Percentiles rank a stretch among this genome's conserved stretches.
phyloP scores from a whole-genome alignment of 768 basidiomycete genomes.

The Boletus insuetus region DNA sequence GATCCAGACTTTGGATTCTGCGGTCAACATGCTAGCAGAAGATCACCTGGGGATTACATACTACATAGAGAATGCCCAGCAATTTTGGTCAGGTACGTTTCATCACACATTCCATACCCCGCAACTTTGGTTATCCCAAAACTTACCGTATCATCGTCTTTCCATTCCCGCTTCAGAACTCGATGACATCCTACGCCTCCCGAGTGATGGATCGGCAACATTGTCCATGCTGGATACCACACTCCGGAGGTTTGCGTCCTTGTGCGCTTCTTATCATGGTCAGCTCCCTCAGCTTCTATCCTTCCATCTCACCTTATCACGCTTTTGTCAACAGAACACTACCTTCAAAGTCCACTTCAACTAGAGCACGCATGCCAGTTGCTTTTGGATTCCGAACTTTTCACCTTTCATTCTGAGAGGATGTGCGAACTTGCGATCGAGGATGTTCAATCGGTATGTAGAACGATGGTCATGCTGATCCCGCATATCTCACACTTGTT shows the following conservation, averaged over 20 bases:
- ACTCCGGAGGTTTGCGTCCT: conserved; percentile 67
- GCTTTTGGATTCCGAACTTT: conserved; percentile 82
- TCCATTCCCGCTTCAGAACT: conserved; percentile 57
- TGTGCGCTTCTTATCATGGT: conserved; percentile 90
- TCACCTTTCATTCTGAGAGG: conserved; percentile 86
- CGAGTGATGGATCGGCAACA: conserved; percentile 55
- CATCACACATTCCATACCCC: not conserved
- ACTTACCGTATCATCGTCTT: conserved; percentile 1
- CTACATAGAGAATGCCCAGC: conserved; percentile 77
- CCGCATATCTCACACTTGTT: conserved; percentile 3
- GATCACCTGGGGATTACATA: conserved; percentile 80
- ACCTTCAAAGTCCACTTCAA: conserved; percentile 79
- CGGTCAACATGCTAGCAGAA: conserved; percentile 34
- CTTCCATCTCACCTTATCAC: conserved; percentile 5
- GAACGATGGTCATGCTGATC: not conserved
- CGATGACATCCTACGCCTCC: conserved; percentile 74
- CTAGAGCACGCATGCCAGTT: conserved; percentile 79
- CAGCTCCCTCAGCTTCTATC: conserved; percentile 25
- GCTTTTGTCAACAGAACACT: conserved; percentile 59
- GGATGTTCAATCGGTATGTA: conserved; percentile 62
- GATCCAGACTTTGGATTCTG: conserved; percentile 16
- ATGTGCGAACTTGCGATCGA: conserved; percentile 81
- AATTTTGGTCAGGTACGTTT: conserved; percentile 85
- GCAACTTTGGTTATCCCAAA: conserved; percentile 6
- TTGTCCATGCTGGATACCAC: conserved; percentile 77